phyloP scores from a whole-genome alignment of 2,329 filamentous ascomycete species.

The Pestalotiopsis sp. region DNA sequence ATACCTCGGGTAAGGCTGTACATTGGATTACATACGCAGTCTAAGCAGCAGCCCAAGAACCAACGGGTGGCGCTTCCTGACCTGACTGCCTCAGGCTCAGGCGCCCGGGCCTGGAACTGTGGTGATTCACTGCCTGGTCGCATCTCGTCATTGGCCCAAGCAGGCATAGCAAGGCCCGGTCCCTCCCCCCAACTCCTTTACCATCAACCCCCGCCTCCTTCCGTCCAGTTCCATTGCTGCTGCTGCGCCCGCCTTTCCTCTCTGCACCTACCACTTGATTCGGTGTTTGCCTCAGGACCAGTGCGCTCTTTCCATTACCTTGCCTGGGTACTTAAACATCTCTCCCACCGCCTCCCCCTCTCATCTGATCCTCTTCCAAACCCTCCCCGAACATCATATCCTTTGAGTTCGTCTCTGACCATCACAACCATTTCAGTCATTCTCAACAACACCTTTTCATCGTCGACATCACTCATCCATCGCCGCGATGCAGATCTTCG shows the following conservation, averaged over 20 bases:
- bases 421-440: neutral
- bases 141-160: slow-evolving; percentile 13
- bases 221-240: slow-evolving; percentile 28
- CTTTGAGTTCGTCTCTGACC: neutral
- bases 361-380: too few species aligned
- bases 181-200: neutral
- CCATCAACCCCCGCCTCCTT: slow-evolving; percentile 22
- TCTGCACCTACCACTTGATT: slow-evolving; percentile 20
- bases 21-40: neutral
- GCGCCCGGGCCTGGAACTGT: neutral
- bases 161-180: neutral
- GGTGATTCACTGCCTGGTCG: slow-evolving; percentile 8
- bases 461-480: slow-evolving; percentile 11
- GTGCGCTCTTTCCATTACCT: neutral
- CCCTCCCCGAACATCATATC: neutral
- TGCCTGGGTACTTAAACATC: slow-evolving; percentile 8
- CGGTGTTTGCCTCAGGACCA: slow-evolving; percentile 10
- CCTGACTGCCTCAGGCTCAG: neutral
- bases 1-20: neutral
- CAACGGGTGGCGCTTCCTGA: neutral
- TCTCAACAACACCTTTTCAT: neutral
- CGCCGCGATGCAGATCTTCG: slow-evolving; percentile 87
- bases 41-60: too few species aligned
- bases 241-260: slow-evolving; percentile 14
- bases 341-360: neutral